Conservation (phyloP, 2,329 filamentous ascomycete genomes). For the Fusarium burgessii region DNA sequence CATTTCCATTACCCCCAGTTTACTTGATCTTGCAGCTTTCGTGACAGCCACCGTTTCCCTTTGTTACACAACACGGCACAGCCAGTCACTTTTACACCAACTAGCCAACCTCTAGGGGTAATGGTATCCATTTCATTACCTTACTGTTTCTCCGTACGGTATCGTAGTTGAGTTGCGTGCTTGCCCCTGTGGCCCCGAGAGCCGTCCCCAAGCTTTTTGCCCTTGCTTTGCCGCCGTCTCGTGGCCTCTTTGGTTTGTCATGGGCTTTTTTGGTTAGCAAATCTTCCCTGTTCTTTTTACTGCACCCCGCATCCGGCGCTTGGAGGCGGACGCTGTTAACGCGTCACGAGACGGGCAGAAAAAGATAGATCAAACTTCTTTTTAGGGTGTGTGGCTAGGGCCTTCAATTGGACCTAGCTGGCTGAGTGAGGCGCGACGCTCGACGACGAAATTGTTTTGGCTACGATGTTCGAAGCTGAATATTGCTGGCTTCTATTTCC, state of each 20-base stretch:
- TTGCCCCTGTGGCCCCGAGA: conserved; percentile 26
- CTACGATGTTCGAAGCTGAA: conserved; percentile 23
- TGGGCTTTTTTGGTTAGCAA: conserved; percentile 44
- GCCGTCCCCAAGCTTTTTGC: conserved; percentile 19
- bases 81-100: conserved; percentile 21
- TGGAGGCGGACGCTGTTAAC: conserved; percentile 38
- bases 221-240: conserved; percentile 37
- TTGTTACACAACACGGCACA: conserved; percentile 33
- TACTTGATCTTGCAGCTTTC: conserved; percentile 54
- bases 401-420: conserved; percentile 1
- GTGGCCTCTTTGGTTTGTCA: conserved; percentile 47
- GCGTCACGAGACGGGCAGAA: conserved; percentile 46
- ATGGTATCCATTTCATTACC: conserved; percentile 30
- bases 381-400: conserved; percentile 29
- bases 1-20: conserved; percentile 52
- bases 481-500: conserved; percentile 14
- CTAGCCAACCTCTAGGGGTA: conserved; percentile 38
- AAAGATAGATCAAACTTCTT: conserved; percentile 30
- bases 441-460: conserved; percentile 15
- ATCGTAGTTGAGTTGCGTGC: conserved; percentile 28
- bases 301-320: conserved; percentile 48
- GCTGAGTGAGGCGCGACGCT: conserved; percentile 18
- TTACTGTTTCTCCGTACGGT: neutral
- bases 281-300: conserved; percentile 36
- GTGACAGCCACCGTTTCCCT: conserved; percentile 45